Conservation (phyloP, 352 stramenopile species). For the Phytophthora pisi region DNA sequence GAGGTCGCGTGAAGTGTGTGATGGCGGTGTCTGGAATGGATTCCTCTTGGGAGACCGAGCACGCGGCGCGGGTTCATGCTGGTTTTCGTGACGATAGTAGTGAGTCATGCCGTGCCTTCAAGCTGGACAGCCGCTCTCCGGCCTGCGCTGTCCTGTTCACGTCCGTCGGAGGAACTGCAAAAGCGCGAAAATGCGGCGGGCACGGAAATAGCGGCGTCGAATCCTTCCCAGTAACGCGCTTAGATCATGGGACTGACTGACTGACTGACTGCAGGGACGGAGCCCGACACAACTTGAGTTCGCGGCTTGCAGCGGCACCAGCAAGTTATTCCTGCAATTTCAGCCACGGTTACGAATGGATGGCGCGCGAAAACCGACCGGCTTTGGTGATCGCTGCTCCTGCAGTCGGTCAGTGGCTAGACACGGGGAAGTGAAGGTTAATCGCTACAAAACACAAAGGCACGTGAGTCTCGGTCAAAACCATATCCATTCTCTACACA, state of each 20-base stretch:
- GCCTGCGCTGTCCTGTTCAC: not conserved
- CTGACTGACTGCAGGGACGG: not conserved
- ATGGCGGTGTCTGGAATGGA: constrained; percentile 45
- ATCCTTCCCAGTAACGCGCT: constrained; percentile 1
- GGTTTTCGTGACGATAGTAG: constrained; percentile 27
- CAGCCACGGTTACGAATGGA: constrained; percentile 21
- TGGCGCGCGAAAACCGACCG: constrained; percentile 16
- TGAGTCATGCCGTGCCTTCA: constrained; percentile 24
- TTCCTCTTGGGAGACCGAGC: constrained; percentile 25
- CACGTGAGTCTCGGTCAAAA: constrained; percentile 27
- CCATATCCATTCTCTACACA: constrained; percentile 45
- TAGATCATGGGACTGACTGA: constrained; percentile 15
- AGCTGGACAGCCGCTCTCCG: not conserved
- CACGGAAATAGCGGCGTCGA: constrained; percentile 29
- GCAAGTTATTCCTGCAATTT: constrained; percentile 20
- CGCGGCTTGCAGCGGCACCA: not conserved
- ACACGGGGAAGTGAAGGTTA: constrained; percentile 2
- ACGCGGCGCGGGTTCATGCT: constrained; percentile 6
- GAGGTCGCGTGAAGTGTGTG: constrained; percentile 28
- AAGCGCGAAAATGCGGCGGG: constrained; percentile 5
- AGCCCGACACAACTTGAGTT: not conserved
- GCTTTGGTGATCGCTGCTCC: constrained; percentile 4
- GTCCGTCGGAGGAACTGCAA: not conserved
- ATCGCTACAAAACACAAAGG: constrained; percentile 7
- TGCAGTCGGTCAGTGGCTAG: constrained; percentile 1